Evolutionary conservation across 2,329 filamentous ascomycete genomes (phyloP).

Genomic region (Talaromyces sp.): DNA sequence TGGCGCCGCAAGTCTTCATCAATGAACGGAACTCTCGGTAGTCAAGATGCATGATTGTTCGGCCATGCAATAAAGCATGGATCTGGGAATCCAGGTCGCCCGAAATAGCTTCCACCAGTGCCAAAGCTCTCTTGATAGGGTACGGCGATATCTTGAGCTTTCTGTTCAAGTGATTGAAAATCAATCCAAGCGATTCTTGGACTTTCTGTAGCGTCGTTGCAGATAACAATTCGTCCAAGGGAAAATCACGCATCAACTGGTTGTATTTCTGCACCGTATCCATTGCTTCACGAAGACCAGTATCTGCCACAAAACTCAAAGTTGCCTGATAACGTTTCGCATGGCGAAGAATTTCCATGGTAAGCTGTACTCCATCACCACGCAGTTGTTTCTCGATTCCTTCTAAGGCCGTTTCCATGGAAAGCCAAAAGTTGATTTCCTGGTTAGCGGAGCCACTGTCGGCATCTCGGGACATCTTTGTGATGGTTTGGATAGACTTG

Average conservation of each 20-base stretch:
- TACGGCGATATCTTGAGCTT: constrained; percentile 96
- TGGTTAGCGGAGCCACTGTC: constrained; percentile 78
- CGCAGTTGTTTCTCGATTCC: constrained; percentile 84
- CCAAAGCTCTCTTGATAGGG: constrained; percentile 83
- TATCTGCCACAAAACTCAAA: constrained; percentile 94
- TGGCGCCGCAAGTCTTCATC: constrained; percentile 77
- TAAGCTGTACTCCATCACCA: constrained; percentile 84
- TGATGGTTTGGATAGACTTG: constrained; percentile 95
- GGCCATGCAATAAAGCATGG: constrained; percentile 79
- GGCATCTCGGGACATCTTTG: constrained; percentile 86
- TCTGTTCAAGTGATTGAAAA: constrained; percentile 95
- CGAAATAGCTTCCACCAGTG: constrained; percentile 95
- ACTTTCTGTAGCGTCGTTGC: constrained; percentile 86
- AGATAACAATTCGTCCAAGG: constrained; percentile 88
- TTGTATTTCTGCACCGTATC: constrained; percentile 99
- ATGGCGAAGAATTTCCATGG: constrained; percentile 90
- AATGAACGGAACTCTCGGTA: constrained; percentile 84
- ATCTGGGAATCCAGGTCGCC: constrained; percentile 84
- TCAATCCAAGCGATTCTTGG: constrained; percentile 80
- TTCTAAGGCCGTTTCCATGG: constrained; percentile 91
- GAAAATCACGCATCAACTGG: constrained; percentile 96
- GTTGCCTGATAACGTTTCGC: constrained; percentile 98
- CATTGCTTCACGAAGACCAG: constrained; percentile 90
- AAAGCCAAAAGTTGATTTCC: constrained; percentile 98
- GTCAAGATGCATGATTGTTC: constrained; percentile 84